A percentile compares a stretch with the other conserved stretches of the same genome.
Evolutionary conservation across 306 rosid species (phyloP).

Genomic region (Ormosia semicastrata): DNA sequence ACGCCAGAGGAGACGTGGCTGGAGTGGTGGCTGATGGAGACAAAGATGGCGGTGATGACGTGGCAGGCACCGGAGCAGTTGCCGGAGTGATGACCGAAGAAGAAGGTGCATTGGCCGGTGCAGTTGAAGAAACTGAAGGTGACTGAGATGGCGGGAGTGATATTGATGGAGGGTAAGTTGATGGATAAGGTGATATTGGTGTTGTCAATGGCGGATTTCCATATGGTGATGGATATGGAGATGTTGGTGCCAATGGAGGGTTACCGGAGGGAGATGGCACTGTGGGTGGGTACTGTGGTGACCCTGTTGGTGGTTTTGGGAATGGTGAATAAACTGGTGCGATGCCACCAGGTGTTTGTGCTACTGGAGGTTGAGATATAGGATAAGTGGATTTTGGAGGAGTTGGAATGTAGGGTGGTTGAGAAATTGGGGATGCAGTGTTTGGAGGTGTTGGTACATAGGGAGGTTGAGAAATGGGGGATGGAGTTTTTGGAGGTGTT

Average conservation of each 20-base stretch:
- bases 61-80: background rate
- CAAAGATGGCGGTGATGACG: background rate
- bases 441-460: background rate
- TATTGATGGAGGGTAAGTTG: slow-evolving; percentile 5
- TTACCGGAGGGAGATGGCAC: background rate
- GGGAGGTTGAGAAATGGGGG: background rate
- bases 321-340: background rate
- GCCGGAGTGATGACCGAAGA: background rate
- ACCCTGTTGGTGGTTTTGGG: too few species aligned
- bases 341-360: slow-evolving; percentile 5
- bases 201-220: background rate
- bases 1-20: background rate
- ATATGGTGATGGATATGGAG: background rate
- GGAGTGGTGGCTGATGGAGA: slow-evolving; percentile 9
- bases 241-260: background rate
- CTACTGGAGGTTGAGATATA: slow-evolving; percentile 4
- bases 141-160: background rate
- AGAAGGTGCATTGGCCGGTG: background rate
- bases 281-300: background rate
- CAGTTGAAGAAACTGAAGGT: slow-evolving; percentile 5
- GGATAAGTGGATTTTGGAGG: slow-evolving; percentile 21
- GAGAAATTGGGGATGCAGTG: background rate
- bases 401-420: slow-evolving; percentile 6
- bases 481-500: background rate
- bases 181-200: slow-evolving; percentile 6